phyloP scores from a whole-genome alignment of 2,329 filamentous ascomycete genomes.

The Karstenula rhodostoma region DNA sequence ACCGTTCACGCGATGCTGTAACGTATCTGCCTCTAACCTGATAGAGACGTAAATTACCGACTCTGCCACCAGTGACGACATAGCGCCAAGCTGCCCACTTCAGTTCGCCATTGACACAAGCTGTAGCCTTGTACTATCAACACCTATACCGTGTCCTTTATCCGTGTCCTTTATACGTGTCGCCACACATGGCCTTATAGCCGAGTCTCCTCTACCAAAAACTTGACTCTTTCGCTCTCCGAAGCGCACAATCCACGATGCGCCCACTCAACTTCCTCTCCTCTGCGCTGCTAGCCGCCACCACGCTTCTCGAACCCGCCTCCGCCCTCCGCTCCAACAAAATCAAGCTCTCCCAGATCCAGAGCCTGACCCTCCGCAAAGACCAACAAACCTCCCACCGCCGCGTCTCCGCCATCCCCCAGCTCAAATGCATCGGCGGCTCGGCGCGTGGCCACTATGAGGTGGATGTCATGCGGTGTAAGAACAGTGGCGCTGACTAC shows the following conservation, averaged over 20 bases:
- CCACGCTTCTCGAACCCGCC: constrained; percentile 30
- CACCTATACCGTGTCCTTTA: constrained; percentile 23
- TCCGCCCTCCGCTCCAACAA: constrained; percentile 51
- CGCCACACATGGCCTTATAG: constrained; percentile 27
- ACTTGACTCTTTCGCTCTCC: not conserved
- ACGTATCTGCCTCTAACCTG: not conserved
- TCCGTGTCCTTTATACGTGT: constrained; percentile 20
- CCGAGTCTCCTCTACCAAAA: not conserved
- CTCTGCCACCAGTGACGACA: constrained; percentile 21
- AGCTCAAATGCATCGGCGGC: constrained; percentile 76
- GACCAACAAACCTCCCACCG: constrained; percentile 75
- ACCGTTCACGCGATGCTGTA: constrained; percentile 12
- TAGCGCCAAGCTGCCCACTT: constrained; percentile 25
- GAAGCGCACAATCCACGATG: constrained; percentile 31
- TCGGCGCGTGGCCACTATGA: constrained; percentile 69
- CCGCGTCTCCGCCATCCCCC: constrained; percentile 76
- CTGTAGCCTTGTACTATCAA: constrained; percentile 3
- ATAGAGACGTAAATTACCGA: constrained; percentile 8
- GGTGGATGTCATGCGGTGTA: constrained; percentile 86
- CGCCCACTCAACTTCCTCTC: constrained; percentile 39
- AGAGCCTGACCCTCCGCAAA: constrained; percentile 78
- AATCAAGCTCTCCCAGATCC: constrained; percentile 71
- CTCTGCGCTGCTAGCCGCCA: constrained; percentile 40
- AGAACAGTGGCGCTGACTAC: constrained; percentile 84
- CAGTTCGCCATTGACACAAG: constrained; percentile 5